phyloP scores from a whole-genome alignment of 2,329 filamentous ascomycete species.

The Pestalotiopsis sp. region DNA sequence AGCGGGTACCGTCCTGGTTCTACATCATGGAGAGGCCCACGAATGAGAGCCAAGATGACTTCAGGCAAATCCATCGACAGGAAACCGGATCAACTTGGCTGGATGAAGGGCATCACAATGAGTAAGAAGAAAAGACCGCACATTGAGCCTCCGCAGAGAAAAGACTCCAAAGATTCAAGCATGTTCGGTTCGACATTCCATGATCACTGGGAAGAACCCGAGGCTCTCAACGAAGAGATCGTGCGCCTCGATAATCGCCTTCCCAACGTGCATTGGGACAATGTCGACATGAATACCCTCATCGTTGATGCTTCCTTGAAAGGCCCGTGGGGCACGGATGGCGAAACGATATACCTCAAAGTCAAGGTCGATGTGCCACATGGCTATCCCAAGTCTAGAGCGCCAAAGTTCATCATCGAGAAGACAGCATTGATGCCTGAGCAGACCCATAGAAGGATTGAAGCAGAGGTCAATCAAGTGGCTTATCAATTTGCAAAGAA shows the following conservation, averaged over 20 bases:
- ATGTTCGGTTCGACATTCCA: conserved; percentile 54
- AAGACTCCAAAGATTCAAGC: conserved; percentile 54
- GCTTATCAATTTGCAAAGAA: conserved; percentile 57
- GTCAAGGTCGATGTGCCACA: conserved; percentile 62
- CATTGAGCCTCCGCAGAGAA: conserved; percentile 46
- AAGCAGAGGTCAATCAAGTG: conserved; percentile 59
- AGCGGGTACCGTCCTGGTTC: conserved; percentile 37
- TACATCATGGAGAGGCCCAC: conserved; percentile 54
- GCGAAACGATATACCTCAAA: conserved; percentile 62
- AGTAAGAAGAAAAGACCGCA: conserved; percentile 53
- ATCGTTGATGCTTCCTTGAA: conserved; percentile 63
- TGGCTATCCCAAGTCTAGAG: conserved; percentile 59
- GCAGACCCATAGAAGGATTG: conserved; percentile 54
- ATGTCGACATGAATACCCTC: conserved; percentile 65
- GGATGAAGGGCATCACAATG: conserved; percentile 72
- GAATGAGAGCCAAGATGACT: conserved; percentile 59
- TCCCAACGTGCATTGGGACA: conserved; percentile 66
- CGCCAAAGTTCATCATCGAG: conserved; percentile 62
- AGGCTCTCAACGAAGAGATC: conserved; percentile 67
- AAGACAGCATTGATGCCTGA: conserved; percentile 65
- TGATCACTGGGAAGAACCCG: conserved; percentile 62
- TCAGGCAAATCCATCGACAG: conserved; percentile 45
- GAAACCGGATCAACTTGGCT: conserved; percentile 62
- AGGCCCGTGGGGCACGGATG: conserved; percentile 63
- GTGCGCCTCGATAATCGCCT: conserved; percentile 63